These are phyloP conservation scores for Entomortierella parvispora DNA, from an alignment of 192 early-diverging fungal genomes.

Conservation along the genomic window DNA sequence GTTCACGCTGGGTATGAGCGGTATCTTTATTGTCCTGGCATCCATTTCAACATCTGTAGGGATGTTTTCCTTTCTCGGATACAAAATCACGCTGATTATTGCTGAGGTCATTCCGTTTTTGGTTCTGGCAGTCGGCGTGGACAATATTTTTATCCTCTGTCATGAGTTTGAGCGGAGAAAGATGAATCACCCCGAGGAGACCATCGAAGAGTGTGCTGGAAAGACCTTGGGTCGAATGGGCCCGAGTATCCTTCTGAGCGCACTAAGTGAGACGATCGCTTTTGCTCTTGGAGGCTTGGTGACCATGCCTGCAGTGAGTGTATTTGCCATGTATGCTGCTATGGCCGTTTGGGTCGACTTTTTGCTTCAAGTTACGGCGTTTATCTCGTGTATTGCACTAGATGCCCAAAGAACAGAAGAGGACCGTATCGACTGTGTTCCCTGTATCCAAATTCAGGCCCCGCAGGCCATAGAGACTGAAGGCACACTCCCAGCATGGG, in stretches of 20 bases:
- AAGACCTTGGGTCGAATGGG: slow-evolving; percentile 68
- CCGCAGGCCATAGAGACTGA: slow-evolving; percentile 58
- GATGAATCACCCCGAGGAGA: slow-evolving; percentile 54
- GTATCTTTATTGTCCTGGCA: slow-evolving; percentile 68
- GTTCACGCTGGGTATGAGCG: slow-evolving; percentile 66
- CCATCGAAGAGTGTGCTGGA: slow-evolving; percentile 67
- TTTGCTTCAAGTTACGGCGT: slow-evolving; percentile 70
- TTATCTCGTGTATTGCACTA: slow-evolving; percentile 66
- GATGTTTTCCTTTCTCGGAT: slow-evolving; percentile 67
- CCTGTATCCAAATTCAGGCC: slow-evolving; percentile 60
- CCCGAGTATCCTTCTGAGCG: slow-evolving; percentile 68
- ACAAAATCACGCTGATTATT: slow-evolving; percentile 72
- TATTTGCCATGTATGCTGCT: slow-evolving; percentile 73
- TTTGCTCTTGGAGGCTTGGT: slow-evolving; percentile 71
- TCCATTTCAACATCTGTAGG: slow-evolving; percentile 71
- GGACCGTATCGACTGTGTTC: slow-evolving; percentile 62
- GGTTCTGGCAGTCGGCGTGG: slow-evolving; percentile 73
- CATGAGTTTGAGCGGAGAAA: slow-evolving; percentile 66
- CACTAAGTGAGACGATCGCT: slow-evolving; percentile 69
- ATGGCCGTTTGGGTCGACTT: slow-evolving; percentile 72
- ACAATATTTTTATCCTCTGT: slow-evolving; percentile 75
- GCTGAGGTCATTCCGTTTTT: slow-evolving; percentile 77
- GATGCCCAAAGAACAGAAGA: slow-evolving; percentile 66
- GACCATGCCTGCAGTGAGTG: slow-evolving; percentile 75
- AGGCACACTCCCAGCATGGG: slow-evolving; percentile 56